Evolutionary conservation across 2,329 filamentous ascomycete species (phyloP).

Genomic region (Aspergillus fructus): DNA sequence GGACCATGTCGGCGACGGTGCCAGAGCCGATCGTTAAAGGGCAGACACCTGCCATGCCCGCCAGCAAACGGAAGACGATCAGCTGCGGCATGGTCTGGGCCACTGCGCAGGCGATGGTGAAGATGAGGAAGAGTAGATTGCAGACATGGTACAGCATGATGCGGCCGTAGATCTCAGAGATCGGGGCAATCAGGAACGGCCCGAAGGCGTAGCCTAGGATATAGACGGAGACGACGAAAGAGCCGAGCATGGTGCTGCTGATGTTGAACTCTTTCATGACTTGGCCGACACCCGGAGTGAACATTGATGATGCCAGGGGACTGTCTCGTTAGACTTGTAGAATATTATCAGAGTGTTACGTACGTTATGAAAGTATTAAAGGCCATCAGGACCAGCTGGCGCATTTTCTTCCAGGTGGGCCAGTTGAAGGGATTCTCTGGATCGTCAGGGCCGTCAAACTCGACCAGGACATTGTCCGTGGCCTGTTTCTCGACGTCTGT

Average conservation of each 20-base stretch:
- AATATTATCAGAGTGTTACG: no score
- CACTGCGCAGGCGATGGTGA: constrained; percentile 65
- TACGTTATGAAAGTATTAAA: no score
- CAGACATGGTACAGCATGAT: constrained; percentile 55
- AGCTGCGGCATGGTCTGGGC: constrained; percentile 55
- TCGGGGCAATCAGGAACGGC: constrained; percentile 56
- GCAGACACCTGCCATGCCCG: constrained; percentile 62
- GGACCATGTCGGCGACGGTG: constrained; percentile 65
- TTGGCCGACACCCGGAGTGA: constrained; percentile 35
- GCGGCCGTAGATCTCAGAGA: constrained; percentile 66
- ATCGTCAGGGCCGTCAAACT: no score
- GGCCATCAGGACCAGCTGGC: no score
- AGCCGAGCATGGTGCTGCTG: constrained; percentile 13
- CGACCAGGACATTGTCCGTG: no score
- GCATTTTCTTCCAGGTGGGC: no score
- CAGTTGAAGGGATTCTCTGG: no score
- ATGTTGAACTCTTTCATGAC: constrained; percentile 18
- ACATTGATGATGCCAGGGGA: constrained; percentile 29
- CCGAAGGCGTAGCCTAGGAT: constrained; percentile 59
- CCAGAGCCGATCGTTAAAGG: constrained; percentile 66
- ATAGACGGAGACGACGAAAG: constrained; percentile 56
- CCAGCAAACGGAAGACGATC: constrained; percentile 62
- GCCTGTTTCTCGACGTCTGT: no score
- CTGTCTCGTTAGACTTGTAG: background rate
- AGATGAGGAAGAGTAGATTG: constrained; percentile 62